Evolutionary conservation across 768 basidiomycete species (phyloP).

Genomic region (Rickenella mellea): DNA sequence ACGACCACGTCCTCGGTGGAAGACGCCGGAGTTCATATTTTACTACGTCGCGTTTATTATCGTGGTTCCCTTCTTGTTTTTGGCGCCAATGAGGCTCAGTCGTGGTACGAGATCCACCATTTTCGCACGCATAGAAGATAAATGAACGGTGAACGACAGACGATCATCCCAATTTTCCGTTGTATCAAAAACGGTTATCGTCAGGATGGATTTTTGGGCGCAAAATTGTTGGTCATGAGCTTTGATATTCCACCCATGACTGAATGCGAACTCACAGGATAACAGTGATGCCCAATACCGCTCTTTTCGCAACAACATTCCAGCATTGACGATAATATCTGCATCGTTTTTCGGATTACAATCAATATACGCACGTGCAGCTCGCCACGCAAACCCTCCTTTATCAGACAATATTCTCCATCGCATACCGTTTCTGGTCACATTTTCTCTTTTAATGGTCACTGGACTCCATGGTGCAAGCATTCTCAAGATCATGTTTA

Average conservation of each 20-base stretch:
- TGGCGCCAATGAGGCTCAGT: conserved; percentile 67
- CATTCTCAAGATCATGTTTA: conserved; percentile 63
- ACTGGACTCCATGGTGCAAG: conserved; percentile 74
- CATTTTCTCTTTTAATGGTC: conserved; percentile 57
- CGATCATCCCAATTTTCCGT: conserved; percentile 63
- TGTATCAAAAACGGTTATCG: conserved; percentile 49
- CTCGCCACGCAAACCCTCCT: conserved; percentile 13
- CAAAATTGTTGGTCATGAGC: conserved; percentile 49
- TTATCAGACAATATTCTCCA: conserved; percentile 18
- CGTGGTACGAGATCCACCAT: conserved; percentile 44
- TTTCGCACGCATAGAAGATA: conserved; percentile 1
- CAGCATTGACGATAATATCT: conserved; percentile 44
- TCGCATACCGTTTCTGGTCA: conserved; percentile 48
- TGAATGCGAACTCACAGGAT: conserved; percentile 47
- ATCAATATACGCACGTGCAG: conserved; percentile 31
- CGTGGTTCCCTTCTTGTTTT: conserved; percentile 66
- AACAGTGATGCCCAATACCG: conserved; percentile 89
- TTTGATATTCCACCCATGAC: background rate
- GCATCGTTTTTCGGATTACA: conserved; percentile 49
- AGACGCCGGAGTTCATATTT: conserved; percentile 66
- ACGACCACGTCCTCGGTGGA: conserved; percentile 55
- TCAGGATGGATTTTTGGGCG: conserved; percentile 79
- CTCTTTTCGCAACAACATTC: conserved; percentile 74
- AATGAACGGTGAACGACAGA: conserved; percentile 28
- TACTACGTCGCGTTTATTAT: conserved; percentile 57